These are phyloP conservation scores for Calonectria leucothoes DNA, from an alignment of 2,329 filamentous ascomycete genomes.

Conservation along the genomic window DNA sequence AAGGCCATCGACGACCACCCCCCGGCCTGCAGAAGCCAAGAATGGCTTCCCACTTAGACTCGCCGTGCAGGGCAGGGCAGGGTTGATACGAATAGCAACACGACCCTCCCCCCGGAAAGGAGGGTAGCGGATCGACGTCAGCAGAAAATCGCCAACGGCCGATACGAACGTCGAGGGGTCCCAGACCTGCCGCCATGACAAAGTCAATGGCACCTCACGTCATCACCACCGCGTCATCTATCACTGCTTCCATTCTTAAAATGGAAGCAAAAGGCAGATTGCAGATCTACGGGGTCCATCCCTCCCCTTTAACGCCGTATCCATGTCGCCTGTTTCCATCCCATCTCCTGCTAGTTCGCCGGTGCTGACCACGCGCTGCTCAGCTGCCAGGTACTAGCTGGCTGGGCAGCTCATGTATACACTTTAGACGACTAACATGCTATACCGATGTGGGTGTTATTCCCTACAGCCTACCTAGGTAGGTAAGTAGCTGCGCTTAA, in stretches of 20 bases:
- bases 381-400: not conserved
- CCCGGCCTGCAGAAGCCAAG: not conserved
- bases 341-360: not conserved
- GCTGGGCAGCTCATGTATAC: not conserved
- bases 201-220: constrained; percentile 19
- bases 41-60: not conserved
- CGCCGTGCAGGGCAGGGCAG: constrained; percentile 8
- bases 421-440: not conserved
- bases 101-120: constrained; percentile 3
- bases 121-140: constrained; percentile 24
- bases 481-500: too few relatives aligned
- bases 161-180: constrained; percentile 22
- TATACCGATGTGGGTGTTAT: not conserved
- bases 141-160: constrained; percentile 20
- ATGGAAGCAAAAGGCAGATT: not conserved
- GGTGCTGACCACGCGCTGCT: not conserved
- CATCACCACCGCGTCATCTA: not conserved
- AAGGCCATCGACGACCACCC: constrained; percentile 27
- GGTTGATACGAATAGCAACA: constrained; percentile 26
- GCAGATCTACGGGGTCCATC: constrained; percentile 5
- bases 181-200: constrained; percentile 14
- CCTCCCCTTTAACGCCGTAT: not conserved
- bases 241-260: not conserved
- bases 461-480: not conserved
- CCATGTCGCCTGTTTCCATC: not conserved